These are phyloP conservation scores for Celoporthe dispersa DNA, from an alignment of 2,329 filamentous ascomycete genomes.

Conservation along the genomic window DNA sequence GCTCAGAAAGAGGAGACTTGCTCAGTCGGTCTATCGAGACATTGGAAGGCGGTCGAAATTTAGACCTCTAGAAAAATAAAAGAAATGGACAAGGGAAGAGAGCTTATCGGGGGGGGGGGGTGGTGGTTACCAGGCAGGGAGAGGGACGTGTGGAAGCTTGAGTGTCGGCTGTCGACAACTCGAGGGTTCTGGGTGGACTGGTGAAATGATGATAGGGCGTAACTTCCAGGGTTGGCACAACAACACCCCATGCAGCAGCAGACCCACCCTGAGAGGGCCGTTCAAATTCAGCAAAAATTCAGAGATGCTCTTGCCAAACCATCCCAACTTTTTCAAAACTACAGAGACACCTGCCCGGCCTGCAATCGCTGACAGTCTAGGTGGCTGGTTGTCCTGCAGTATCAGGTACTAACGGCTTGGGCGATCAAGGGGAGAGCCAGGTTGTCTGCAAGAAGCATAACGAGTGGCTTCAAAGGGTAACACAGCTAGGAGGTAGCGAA, in stretches of 20 bases:
- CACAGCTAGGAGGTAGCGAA: not conserved
- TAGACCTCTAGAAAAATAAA: not conserved
- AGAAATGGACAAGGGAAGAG: not conserved
- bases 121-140: not conserved
- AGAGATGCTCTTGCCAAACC: not conserved
- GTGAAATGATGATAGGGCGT: constrained; percentile 32
- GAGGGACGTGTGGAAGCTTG: not conserved
- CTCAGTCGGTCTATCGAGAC: not conserved
- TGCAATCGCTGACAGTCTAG: not conserved
- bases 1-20: not conserved
- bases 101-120: too few species aligned
- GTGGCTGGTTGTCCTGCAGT: constrained; percentile 34
- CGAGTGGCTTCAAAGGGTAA: not conserved
- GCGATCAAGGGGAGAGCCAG: not conserved
- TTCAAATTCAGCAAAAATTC: constrained; percentile 21
- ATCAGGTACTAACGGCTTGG: constrained; percentile 36
- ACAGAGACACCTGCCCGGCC: not conserved
- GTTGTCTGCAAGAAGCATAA: not conserved
- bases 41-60: not conserved
- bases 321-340: not conserved
- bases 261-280: not conserved
- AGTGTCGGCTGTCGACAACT: not conserved
- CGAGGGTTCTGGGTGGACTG: constrained; percentile 25
- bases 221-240: constrained; percentile 28
- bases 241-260: not conserved